A percentile compares a stretch with the other conserved stretches of the same genome.
Conservation (phyloP, 306 rosid genomes). For the Geum urbanum region DNA sequence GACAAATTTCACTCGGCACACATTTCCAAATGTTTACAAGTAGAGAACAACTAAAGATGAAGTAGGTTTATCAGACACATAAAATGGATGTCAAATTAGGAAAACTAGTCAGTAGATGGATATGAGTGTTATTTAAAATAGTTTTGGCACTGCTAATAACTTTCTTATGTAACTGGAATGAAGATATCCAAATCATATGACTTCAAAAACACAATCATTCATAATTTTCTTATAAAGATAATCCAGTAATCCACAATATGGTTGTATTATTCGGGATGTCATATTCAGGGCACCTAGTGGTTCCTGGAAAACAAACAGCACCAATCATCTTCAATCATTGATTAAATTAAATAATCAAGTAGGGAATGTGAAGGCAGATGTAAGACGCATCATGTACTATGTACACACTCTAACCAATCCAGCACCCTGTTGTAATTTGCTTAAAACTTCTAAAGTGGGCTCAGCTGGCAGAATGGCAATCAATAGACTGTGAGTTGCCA, state of each 20-base stretch:
- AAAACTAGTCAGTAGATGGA: slow-evolving; percentile 6
- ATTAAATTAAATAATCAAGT: not conserved
- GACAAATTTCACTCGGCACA: not conserved
- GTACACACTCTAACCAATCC: not conserved
- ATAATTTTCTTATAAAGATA: not conserved
- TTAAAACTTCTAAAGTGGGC: not conserved
- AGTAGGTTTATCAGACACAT: not conserved
- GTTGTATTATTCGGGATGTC: not conserved
- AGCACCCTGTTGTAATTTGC: not conserved
- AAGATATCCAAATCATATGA: not conserved
- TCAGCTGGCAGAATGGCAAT: not conserved
- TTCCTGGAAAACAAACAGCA: slow-evolving; percentile 15
- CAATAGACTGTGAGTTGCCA: not conserved
- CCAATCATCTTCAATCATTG: slow-evolving; percentile 14
- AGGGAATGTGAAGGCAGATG: not conserved
- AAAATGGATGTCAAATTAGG: not conserved
- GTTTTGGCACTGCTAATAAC: slow-evolving; percentile 3
- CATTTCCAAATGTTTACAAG: not conserved
- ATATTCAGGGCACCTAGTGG: slow-evolving; percentile 19
- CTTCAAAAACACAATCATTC: slow-evolving; percentile 2
- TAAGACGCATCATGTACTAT: not conserved
- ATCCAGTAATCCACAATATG: not conserved
- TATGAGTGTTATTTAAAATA: not conserved
- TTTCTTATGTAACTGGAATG: not conserved
- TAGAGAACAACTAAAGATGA: not conserved